These are phyloP conservation scores for Microstegium vimineum DNA, from an alignment of 176 grass and related monocot species.

Conservation along the genomic window DNA sequence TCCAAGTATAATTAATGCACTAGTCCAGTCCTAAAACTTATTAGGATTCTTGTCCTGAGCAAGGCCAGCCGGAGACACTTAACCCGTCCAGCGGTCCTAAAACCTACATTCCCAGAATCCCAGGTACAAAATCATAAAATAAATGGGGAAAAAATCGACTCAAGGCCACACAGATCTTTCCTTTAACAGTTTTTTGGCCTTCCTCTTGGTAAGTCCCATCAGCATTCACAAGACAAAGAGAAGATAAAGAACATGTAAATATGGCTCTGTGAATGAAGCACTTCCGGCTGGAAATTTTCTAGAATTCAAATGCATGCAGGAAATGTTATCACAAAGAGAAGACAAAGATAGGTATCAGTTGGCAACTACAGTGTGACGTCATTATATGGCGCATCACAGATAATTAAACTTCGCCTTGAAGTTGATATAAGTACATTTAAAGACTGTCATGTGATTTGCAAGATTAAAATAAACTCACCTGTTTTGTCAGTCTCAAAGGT, in stretches of 20 bases:
- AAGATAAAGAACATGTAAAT: too few relatives aligned
- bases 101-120: conserved; percentile 23
- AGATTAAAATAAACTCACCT: conserved; percentile 34
- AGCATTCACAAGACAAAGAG: too few relatives aligned
- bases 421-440: not conserved
- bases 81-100: conserved; percentile 10
- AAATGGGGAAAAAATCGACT: not conserved
- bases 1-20: conserved; percentile 27
- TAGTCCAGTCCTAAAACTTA: not conserved
- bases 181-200: conserved; percentile 89
- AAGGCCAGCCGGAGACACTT: not conserved
- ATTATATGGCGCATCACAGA: not conserved
- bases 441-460: not conserved
- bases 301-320: too few relatives aligned
- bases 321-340: too few relatives aligned
- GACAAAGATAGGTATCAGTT: too few relatives aligned
- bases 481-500: conserved; percentile 47
- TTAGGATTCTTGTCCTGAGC: conserved; percentile 13
- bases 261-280: too few relatives aligned
- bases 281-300: too few relatives aligned
- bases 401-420: conserved; percentile 2
- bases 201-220: conserved; percentile 96
- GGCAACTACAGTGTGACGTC: too few relatives aligned
- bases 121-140: conserved; percentile 27
- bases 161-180: conserved; percentile 83